Evolutionary conservation across 495 filamentous ascomycete genomes (phyloP), one percentile per base, ranked within the genome.

Genomic region (Penicillium psychrofluorescens): DNA sequence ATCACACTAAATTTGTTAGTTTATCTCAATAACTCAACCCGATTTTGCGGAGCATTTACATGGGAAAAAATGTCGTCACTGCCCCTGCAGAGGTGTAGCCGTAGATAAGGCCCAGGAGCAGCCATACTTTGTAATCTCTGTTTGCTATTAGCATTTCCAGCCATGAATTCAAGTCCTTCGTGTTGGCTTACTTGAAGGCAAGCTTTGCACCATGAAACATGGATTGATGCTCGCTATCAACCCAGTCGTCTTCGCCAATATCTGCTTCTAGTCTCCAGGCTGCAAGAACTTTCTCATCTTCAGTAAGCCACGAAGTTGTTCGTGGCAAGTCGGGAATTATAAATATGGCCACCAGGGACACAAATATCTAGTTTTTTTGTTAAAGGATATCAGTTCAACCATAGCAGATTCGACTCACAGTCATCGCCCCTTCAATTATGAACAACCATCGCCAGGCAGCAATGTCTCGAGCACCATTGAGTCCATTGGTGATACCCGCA

Each of bases 41-140:
- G 16, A 16, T 16, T 16, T 16, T 16, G 16, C 4, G 16, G 11
- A 72, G 53, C 2, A 66, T 68, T 33, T 49, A 44, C 1, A 66
- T 65, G 13, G 66, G 69, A 57, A 71, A 74, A 50, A 69, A 71
- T 51, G 67, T 68, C 40, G 66, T 63, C 46, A 68, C 68, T 8
- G 63, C 63, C 8, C 16, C 16, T 16, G 62, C 59, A 2, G 66
- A 51, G 11, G 58, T 66, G 15, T 55, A 16, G 16, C 16, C 16
- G 16, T 16, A 16, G 16, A 16, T 62, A 15, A 68, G 60, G 45
- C 57, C 54, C 46, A 69, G 60, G 49, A 68, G 66, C 30, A 59
- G 59, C 28, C 43, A 43, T 67, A 70, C 14, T 61, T 59, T 37
- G 63, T 67, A 30, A 59, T 56, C 38, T 75, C 71, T 0, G 46